Conservation (phyloP, 352 stramenopile species). For the Globisporangium nagaii region DNA sequence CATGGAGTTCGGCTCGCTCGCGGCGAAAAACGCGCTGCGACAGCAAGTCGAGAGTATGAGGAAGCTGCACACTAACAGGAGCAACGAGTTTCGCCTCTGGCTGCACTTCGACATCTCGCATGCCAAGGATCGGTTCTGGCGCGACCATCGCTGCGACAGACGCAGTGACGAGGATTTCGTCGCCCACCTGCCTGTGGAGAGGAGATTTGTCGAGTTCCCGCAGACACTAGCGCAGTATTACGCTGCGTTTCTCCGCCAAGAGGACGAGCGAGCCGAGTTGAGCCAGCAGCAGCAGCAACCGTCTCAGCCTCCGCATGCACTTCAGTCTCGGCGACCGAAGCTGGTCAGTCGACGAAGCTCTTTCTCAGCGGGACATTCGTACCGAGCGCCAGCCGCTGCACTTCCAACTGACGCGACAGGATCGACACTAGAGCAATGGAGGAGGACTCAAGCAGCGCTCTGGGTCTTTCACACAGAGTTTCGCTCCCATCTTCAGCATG, state of each 20-base stretch:
- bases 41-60: slow-evolving; percentile 23
- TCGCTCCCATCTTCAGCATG: slow-evolving; percentile 18
- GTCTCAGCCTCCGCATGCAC: slow-evolving; percentile 4
- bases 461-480: slow-evolving; percentile 53
- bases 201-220: slow-evolving; percentile 24
- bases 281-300: slow-evolving; percentile 11
- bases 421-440: slow-evolving; percentile 10
- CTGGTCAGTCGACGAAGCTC: slow-evolving; percentile 16
- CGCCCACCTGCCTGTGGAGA: slow-evolving; percentile 12
- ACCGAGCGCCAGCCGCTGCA: slow-evolving; percentile 10
- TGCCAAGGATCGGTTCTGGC: background rate
- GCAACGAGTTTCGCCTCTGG: slow-evolving; percentile 29
- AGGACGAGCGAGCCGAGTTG: slow-evolving; percentile 13
- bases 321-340: slow-evolving; percentile 14
- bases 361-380: slow-evolving; percentile 9
- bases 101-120: slow-evolving; percentile 16
- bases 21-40: slow-evolving; percentile 19
- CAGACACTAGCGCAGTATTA: slow-evolving; percentile 27
- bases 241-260: slow-evolving; percentile 9
- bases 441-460: slow-evolving; percentile 21
- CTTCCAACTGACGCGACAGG: background rate
- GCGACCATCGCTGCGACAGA: background rate
- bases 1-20: background rate
- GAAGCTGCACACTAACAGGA: slow-evolving; percentile 20
- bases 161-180: slow-evolving; percentile 5